Conservation (phyloP, 768 basidiomycete genomes). For the Coprinopsis strossmayeri region DNA sequence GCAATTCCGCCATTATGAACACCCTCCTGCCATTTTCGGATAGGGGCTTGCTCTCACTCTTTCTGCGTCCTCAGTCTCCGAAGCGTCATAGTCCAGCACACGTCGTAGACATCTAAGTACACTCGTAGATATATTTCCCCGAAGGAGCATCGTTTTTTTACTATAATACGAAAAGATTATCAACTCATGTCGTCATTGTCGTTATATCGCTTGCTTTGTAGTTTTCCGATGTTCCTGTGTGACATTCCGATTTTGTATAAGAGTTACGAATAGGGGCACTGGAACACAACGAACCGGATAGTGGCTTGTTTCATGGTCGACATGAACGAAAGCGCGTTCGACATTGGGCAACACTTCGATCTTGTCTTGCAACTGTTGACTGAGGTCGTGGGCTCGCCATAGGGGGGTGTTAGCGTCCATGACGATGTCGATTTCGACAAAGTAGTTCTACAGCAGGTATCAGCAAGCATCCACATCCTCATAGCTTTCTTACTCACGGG, state of each 20-base stretch:
- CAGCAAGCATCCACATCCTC: too few species aligned
- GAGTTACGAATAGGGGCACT: too few species aligned
- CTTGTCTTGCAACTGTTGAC: slow-evolving; percentile 81
- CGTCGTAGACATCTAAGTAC: too few species aligned
- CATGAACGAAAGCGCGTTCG: slow-evolving; percentile 90
- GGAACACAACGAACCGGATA: slow-evolving; percentile 30
- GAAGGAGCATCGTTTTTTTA: too few species aligned
- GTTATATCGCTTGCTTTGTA: slow-evolving; percentile 16
- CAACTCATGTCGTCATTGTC: too few species aligned
- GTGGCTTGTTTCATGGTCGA: slow-evolving; percentile 92
- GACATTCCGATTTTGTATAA: too few species aligned
- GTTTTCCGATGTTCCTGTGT: slow-evolving; percentile 45
- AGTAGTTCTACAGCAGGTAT: slow-evolving; percentile 86
- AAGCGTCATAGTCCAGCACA: background rate
- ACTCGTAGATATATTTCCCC: too few species aligned
- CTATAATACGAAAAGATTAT: too few species aligned
- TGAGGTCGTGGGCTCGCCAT: slow-evolving; percentile 83
- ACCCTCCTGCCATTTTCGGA: slow-evolving; percentile 8
- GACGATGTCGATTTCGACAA: slow-evolving; percentile 94
- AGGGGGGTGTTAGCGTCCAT: slow-evolving; percentile 86
- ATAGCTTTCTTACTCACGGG: too few species aligned
- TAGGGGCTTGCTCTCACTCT: slow-evolving; percentile 7
- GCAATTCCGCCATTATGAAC: background rate
- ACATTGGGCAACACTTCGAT: slow-evolving; percentile 87
- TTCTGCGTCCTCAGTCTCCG: slow-evolving; percentile 6